Base-by-base conservation (phyloP, 371 early-diverging fungal species). In the Coemansia sp. region DNA sequence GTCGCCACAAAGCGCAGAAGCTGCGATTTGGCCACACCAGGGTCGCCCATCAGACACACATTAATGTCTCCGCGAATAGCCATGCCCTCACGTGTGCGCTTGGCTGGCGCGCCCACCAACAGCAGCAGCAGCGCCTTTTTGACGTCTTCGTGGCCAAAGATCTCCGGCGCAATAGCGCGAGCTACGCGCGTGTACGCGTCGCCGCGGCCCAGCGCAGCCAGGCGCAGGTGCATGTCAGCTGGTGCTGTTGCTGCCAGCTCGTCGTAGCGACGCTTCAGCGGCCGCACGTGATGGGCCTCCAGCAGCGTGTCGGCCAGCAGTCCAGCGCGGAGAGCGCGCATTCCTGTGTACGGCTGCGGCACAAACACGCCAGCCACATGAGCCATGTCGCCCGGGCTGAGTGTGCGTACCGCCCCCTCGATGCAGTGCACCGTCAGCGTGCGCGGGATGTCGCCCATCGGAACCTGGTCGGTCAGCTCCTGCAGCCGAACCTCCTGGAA, bases 401-500 rank as follows among this genome's bases (percentile, higher is more conserved):
- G 98, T 94, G 56, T 89, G 85, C 70, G 99, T 99, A 5, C 97
- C 96, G 75, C 95, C 85, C 64, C 97, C 99, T 68, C 95, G 90
- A 53, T 99, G 88, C 55, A 99, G 86, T 71, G 99, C 4, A 99
- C 95, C 72, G 99, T 99, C 81, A 99, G 86, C 18, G 89, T 90
- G 81, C 99, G 82, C 33, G 99, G 99, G 93, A 99, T 96, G 68
- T 93, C 91, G 55, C 99, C 99, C 9, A 94, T 89, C 16, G 99
- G 99, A 55, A 99, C 97, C 75, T 99, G 99, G 60, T 91, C 90
- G 23, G 98, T 86, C 71, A 95, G 95, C 84, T 99, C 99, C 82
- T 99, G 99, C 54, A 99, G 87, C 30, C 99, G 86, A 26, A 99
- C 88, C 71, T 94, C 90, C 84, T 99, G 99, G 99, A 99, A 99